Percentiles rank a stretch among this genome's conserved stretches.
phyloP scores from a whole-genome alignment of 768 basidiomycete genomes.

The Hericium coralloides region DNA sequence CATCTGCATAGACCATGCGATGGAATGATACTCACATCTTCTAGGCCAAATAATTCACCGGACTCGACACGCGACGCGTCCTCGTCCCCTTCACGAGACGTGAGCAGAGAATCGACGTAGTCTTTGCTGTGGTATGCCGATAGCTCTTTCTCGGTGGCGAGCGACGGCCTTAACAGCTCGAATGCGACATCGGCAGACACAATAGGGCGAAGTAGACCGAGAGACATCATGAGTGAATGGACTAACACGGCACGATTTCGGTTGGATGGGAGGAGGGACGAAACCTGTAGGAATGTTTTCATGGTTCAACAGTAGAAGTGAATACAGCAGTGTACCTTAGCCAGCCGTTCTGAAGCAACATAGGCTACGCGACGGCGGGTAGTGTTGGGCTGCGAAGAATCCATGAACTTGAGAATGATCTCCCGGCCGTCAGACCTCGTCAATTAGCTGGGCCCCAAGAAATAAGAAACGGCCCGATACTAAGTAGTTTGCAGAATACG shows the following conservation, averaged over 20 bases:
- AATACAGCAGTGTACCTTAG: not conserved
- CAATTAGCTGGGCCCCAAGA: no score
- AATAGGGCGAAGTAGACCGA: slow-evolving; percentile 10
- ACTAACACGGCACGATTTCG: slow-evolving; percentile 19
- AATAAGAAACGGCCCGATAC: no score
- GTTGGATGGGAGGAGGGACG: slow-evolving; percentile 23
- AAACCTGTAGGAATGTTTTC: slow-evolving; percentile 7
- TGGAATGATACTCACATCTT: slow-evolving; percentile 35
- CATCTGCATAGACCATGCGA: not conserved
- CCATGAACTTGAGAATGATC: no score
- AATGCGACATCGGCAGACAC: not conserved
- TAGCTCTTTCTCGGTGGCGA: slow-evolving; percentile 3
- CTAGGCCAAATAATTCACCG: slow-evolving; percentile 42
- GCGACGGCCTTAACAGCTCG: slow-evolving; percentile 5
- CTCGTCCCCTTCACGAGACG: not conserved
- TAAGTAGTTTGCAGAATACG: no score
- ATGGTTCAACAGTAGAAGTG: not conserved
- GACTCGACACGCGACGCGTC: slow-evolving; percentile 7
- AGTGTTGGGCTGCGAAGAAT: no score
- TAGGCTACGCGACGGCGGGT: not conserved
- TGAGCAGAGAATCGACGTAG: slow-evolving; percentile 8
- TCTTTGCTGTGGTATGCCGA: slow-evolving; percentile 8
- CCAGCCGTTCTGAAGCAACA: not conserved
- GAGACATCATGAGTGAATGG: slow-evolving; percentile 18
- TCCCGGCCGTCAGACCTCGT: no score